Evolutionary conservation across 805 yeast species (phyloP), one percentile per base, ranked within the genome.

Genomic region (Candida piceae): DNA sequence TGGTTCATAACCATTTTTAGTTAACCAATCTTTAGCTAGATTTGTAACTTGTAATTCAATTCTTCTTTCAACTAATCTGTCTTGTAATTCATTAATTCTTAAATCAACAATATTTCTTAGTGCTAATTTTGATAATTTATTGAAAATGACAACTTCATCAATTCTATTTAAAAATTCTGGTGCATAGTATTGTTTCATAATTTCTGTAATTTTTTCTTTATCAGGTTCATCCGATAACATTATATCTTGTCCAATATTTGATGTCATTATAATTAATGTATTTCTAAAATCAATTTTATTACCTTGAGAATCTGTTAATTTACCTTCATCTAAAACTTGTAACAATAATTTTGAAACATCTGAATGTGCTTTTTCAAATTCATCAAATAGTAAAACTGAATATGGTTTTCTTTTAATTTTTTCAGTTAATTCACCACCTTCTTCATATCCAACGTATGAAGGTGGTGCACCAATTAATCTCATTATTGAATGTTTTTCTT

Each of bases 391-490:
- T 2, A 90, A 83, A 19, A 90, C 96, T 1, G 97, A 74, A 50
- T 90, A 90, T 7, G 98, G 98, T 54, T 88, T 89, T 52, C 97
- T 75, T 56, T 96, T 76, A 8, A 93, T 94, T 5, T 96, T 95
- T 61, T 93, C 97, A 1, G 98, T 93, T 45, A 93, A 69, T 62
- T 93, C 97, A 35, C 98, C 98, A 57, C 88, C 84, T 51, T 84
- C 93, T 55, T 90, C 98, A 63, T 88, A 89, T 36, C 96, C 93
- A 16, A 90, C 96, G 58, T 90, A 90, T 7, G 97, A 97, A 21
- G 98, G 98, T 5, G 98, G 98, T 1, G 97, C 93, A 35, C 98
- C 98, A 50, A 90, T 88, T 45, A 90, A 72, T 45, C 97, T 76
- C 31, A 96, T 82, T 6, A 93, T 80, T 0, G 95, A 73, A 62